Conservation (phyloP, 352 stramenopile genomes). For the Phytophthora constricta region DNA sequence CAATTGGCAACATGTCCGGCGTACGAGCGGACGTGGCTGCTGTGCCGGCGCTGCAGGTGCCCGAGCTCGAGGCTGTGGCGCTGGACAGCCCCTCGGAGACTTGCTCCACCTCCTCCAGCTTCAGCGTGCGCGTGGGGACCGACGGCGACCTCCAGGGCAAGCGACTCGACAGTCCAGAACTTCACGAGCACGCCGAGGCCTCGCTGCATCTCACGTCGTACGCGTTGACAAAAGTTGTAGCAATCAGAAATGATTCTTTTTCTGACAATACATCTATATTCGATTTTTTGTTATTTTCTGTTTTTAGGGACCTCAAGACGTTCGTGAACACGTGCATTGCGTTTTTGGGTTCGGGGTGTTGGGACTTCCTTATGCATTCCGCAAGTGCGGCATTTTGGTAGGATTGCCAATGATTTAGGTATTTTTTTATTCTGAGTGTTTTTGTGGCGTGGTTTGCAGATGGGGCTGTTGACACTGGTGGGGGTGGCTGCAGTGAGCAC, state of each 20-base stretch:
- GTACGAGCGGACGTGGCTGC: neutral
- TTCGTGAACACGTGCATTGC: slow-evolving; percentile 90
- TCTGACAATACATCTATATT: slow-evolving; percentile 6
- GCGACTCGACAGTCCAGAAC: slow-evolving; percentile 22
- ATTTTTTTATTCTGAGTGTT: slow-evolving; percentile 11
- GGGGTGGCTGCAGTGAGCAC: slow-evolving; percentile 62
- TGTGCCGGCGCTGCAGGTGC: slow-evolving; percentile 30
- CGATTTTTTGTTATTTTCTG: slow-evolving; percentile 3
- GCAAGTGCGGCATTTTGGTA: slow-evolving; percentile 83
- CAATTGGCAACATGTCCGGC: slow-evolving; percentile 32
- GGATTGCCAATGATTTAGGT: slow-evolving; percentile 31
- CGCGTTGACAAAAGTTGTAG: too few species aligned
- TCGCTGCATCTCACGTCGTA: slow-evolving; percentile 56
- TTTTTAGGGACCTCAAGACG: slow-evolving; percentile 55
- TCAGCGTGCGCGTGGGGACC: slow-evolving; percentile 18
- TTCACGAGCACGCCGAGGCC: slow-evolving; percentile 31
- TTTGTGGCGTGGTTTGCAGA: too few species aligned
- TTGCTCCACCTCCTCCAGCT: slow-evolving; percentile 39
- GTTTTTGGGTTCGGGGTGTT: slow-evolving; percentile 92
- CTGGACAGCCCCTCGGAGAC: slow-evolving; percentile 34
- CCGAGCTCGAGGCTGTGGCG: slow-evolving; percentile 38
- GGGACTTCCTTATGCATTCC: slow-evolving; percentile 91
- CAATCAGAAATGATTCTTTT: too few species aligned
- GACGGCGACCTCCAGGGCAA: slow-evolving; percentile 16
- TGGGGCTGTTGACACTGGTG: slow-evolving; percentile 63